A percentile compares a stretch with the other conserved stretches of the same genome.
These are phyloP conservation scores for Colletotrichum liaoningense DNA, from an alignment of 2,329 filamentous ascomycete genomes.

Conservation along the genomic window DNA sequence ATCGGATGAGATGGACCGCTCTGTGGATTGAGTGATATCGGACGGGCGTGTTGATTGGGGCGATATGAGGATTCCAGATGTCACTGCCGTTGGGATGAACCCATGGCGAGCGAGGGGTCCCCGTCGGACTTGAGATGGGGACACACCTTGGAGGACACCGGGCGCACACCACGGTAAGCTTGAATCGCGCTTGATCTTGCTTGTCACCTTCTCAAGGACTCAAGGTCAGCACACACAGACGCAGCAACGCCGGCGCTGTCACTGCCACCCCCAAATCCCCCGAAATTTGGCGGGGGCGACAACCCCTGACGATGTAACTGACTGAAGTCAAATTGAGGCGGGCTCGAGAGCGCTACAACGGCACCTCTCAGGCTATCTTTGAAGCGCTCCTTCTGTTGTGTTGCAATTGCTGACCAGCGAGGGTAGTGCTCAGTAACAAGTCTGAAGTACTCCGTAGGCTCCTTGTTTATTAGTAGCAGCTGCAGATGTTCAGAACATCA, in stretches of 20 bases:
- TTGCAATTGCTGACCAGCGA: conserved; percentile 18
- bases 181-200: conserved; percentile 3
- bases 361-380: conserved; percentile 3
- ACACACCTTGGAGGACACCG: conserved; percentile 1
- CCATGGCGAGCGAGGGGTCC: neutral
- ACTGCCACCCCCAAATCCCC: conserved; percentile 23
- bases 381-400: conserved; percentile 2
- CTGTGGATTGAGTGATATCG: neutral
- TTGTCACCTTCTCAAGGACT: conserved; percentile 1
- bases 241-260: conserved; percentile 3
- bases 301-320: conserved; percentile 1
- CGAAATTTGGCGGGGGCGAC: conserved; percentile 1
- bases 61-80: conserved; percentile 11
- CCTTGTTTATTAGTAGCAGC: neutral
- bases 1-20: conserved; percentile 28
- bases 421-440: neutral
- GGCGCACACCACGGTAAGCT: conserved; percentile 21
- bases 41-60: conserved; percentile 18
- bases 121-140: neutral
- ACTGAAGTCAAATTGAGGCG: neutral
- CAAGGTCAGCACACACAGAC: conserved; percentile 2
- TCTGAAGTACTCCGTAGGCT: conserved; percentile 1
- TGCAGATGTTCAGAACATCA: neutral
- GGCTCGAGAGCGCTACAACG: conserved; percentile 46
- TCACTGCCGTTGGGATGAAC: conserved; percentile 18